Conservation (phyloP, 768 basidiomycete species). For the Leccinum uliginosum region DNA sequence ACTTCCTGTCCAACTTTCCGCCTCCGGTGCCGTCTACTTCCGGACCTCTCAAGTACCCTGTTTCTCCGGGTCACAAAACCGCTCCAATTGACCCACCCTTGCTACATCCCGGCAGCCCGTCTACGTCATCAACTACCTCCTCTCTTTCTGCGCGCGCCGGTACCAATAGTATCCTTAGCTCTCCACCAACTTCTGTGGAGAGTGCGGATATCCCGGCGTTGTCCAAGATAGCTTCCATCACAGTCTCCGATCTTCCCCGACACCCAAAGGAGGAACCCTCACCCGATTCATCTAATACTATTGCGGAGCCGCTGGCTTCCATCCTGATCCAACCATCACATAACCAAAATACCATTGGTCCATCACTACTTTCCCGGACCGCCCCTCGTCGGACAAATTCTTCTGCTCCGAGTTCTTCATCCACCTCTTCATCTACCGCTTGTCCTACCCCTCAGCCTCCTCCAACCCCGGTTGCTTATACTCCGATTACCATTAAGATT, state of each 20-base stretch:
- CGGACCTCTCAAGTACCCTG: conserved; percentile 19
- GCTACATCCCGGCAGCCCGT: conserved; percentile 35
- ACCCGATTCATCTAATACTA: background rate
- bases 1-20: conserved; percentile 10
- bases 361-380: conserved; percentile 63
- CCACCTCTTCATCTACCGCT: conserved; percentile 17
- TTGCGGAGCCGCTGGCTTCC: conserved; percentile 12
- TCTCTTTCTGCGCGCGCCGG: conserved; percentile 40
- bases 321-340: conserved; percentile 26
- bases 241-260: conserved; percentile 8
- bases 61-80: conserved; percentile 2
- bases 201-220: conserved; percentile 38
- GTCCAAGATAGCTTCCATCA: conserved; percentile 26
- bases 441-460: conserved; percentile 23
- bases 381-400: conserved; percentile 38
- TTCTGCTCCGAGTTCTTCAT: conserved; percentile 17
- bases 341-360: conserved; percentile 26
- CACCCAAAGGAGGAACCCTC: conserved; percentile 1
- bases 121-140: conserved; percentile 35
- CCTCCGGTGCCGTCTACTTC: conserved; percentile 15
- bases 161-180: conserved; percentile 39
- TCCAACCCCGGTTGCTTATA: conserved; percentile 14
- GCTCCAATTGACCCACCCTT: conserved; percentile 9
- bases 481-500: conserved; percentile 81
- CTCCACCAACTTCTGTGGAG: conserved; percentile 50